These are phyloP conservation scores for Emergomyces orientalis DNA, from an alignment of 2,329 filamentous ascomycete genomes.

Conservation along the genomic window DNA sequence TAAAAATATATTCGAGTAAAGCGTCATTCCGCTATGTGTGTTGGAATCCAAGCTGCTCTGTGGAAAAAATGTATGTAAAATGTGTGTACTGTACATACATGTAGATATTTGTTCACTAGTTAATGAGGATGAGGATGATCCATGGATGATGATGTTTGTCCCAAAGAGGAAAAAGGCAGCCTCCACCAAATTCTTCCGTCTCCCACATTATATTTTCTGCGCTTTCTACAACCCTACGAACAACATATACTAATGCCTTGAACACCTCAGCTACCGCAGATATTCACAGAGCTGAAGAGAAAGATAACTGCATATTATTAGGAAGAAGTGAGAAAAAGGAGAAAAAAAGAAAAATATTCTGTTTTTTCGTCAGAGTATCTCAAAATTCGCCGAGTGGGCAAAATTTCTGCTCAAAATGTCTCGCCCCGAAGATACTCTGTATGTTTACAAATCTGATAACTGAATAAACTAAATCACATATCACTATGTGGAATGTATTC, in stretches of 20 bases:
- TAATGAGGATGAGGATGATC: background rate
- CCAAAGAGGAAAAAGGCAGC: conserved; percentile 5
- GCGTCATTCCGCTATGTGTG: background rate
- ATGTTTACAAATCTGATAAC: conserved; percentile 27
- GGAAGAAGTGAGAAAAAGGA: background rate
- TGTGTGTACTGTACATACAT: too few relatives aligned
- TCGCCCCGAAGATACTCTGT: conserved; percentile 92
- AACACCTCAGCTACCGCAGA: background rate
- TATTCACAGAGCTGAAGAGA: background rate
- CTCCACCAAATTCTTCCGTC: background rate
- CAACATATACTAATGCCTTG: background rate
- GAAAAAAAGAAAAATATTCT: conserved; percentile 1
- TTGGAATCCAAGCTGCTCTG: background rate
- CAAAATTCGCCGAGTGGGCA: background rate
- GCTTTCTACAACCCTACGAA: background rate
- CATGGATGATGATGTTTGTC: background rate
- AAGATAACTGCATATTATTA: background rate
- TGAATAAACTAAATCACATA: background rate
- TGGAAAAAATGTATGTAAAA: background rate
- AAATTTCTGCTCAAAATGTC: conserved; percentile 60
- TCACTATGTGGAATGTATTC: background rate
- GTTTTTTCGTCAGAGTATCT: background rate
- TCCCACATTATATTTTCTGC: background rate
- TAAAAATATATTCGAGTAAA: background rate
- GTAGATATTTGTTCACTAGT: too few relatives aligned